Evolutionary conservation across 202 grass and related monocot genomes (phyloP), one percentile per base, ranked within the genome.

Genomic region (Digitaria exilis): DNA sequence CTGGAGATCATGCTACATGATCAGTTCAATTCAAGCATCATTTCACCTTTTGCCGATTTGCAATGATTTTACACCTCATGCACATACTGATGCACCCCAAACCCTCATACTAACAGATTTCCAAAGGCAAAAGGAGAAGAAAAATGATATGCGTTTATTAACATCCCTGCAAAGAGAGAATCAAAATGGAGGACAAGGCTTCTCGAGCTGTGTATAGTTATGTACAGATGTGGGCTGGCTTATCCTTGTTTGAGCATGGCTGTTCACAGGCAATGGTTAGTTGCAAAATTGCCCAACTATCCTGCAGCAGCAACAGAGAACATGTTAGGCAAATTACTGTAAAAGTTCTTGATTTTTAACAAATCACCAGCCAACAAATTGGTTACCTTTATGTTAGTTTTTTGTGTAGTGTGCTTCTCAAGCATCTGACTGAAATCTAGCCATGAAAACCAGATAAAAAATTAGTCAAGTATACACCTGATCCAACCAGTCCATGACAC

Each of bases 301-400:
- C 49, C 82, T 92, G 82, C 26, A 68, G 68, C 7, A 76, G n/a
- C 12, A 79, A 24, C 18, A 59, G 11, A 72, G 5, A 25, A 25
- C 52, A 26, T 9, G 22, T 85, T 35, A 80, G 71, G 48, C 24
- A 60, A 60, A 18, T 16, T 34, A 51, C 61, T 63, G 12, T 39
- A 58, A 50, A 15, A 84, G 9, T 75, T 61, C 26, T 11, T 15
- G 18, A 9, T 50, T 87, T 46, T 29, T 12, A 68, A 54, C 32
- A 41, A 21, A 39, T 70, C 24, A 26, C 1, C 11, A 13, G 18
- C 9, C 18, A 18, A 70, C 70, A 77, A 88, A 51, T 41, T 9
- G 6, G 39, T 88, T 88, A 93, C 91, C 82, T 92, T 79, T 71
- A 69, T 72, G 82, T 83, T 68, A 92, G 55, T 56, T 76, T 46